Base-by-base conservation (phyloP, 2,329 filamentous ascomycete genomes). In the Rosellinia necatrix region DNA sequence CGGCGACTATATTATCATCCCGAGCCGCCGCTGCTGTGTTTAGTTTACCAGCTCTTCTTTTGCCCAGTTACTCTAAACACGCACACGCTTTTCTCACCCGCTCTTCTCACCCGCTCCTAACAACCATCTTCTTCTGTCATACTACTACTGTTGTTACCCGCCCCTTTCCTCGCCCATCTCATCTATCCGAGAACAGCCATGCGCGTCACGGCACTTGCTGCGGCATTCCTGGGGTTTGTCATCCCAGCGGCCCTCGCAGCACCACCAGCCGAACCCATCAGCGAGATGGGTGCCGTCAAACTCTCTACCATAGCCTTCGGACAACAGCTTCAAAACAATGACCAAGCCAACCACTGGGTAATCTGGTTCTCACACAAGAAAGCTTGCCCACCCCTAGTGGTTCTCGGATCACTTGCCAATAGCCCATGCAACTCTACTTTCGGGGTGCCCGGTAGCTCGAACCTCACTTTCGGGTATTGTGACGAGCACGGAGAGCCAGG, bases 321-420 rank as follows among this genome's bases (percentile, higher is more conserved):
- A 1, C 41, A 56, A 24, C 47, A 56, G 35, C 24, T 51, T 12
- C 47, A 51, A 8, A 13, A 21, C 1, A 10, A n/a, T 0, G 38
- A 56, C 27, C 21, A 41, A 15, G 13, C 27, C 22, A 56, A 56
- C 35, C 35, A 56, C 34, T 56, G 53, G 53, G 41, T 56, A 13
- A 35, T 42, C 27, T 56, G 41, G 47, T 5, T 22, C 13, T 40
- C 51, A 27, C 47, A 48, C 32, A 25, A 42, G n/a, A 4, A 12
- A 6, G 27, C 53, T 22, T 56, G 47, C 17, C 27, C 34, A 12
- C 27, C 32, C 4, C 6, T 12, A 3, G 6, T 15, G 24, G 13
- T 30, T 8, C 38, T 55, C 4, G 25, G 21, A 22, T 5, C n/a
- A 6, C 9, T 50, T 6, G 4, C 6, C 35, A 3, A n/a, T 3